Evolutionary conservation across 257 asterid species (phyloP), one percentile per base, ranked within the genome.

Genomic region (Leonotis leonurus): DNA sequence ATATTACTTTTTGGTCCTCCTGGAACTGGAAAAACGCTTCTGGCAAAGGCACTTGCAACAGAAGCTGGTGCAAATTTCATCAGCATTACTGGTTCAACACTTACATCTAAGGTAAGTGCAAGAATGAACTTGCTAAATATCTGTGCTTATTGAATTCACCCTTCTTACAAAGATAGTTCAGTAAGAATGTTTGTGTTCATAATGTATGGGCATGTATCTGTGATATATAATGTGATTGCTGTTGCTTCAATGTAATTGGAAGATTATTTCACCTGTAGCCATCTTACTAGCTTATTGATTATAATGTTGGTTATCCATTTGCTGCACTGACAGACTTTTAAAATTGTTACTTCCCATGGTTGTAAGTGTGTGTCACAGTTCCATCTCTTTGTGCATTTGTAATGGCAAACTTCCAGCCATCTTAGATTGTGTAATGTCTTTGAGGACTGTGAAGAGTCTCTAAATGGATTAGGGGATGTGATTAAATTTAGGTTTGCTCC

Each of bases 21-120:
- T 14, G 98, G 98, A 56, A 92, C 95, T 24, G 98, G 98, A 55
- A 92, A 92, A 79, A 88, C 98, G 36, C 97, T 92, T 72, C 77
- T 91, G 35, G 98, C 95, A 4, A 91, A 91, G 75, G 98, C 98
- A 1, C 95, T 88, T 63, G 95, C 98, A 51, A 88, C 98, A 5
- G 90, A 81, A 71, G 82, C 88, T 10, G 88, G 90, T 26, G 90
- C 88, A 29, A 83, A 81, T 68, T 83, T 86, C 68, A 79, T 86
- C 56, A 77, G 96, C 80, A 80, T 93, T 70, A 87, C 97, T 70
- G 99, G 99, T 74, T 93, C 99, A 21, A 78, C 99, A 21, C 95
- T 93, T 52, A 93, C 99, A 65, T 93, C 99, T 26, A 93, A 93
- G 96, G 99, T 85, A 43, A 53, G 27, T 58, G 51, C 20, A 53